Evolutionary conservation across 352 stramenopile species (phyloP).

Genomic region (Pythium myriotylum): DNA sequence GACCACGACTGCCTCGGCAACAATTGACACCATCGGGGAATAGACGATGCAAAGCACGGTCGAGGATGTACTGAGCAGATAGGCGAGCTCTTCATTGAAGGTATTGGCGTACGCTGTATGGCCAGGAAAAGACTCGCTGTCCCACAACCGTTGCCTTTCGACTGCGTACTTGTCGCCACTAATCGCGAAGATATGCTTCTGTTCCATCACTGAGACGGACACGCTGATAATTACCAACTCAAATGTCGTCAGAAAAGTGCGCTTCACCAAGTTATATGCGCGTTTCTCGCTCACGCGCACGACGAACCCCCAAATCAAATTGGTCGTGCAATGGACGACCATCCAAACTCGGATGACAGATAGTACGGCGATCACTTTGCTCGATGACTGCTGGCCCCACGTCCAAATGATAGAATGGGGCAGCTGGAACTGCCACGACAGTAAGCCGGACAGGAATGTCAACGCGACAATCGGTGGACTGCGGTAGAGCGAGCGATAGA

Average conservation of each 20-base stretch:
- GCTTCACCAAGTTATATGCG: constrained; percentile 44
- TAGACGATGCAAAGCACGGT: constrained; percentile 35
- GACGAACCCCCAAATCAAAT: constrained; percentile 41
- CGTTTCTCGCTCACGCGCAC: constrained; percentile 34
- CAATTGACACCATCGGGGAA: constrained; percentile 34
- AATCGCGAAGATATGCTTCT: constrained; percentile 30
- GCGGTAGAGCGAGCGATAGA: constrained; percentile 61
- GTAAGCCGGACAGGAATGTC: constrained; percentile 41
- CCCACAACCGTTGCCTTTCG: constrained; percentile 41
- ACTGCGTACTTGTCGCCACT: constrained; percentile 36
- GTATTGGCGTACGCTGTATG: constrained; percentile 41
- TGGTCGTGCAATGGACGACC: constrained; percentile 42
- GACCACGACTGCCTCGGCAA: constrained; percentile 35
- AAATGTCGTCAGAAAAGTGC: constrained; percentile 39
- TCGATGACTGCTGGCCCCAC: constrained; percentile 32
- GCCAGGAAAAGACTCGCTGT: constrained; percentile 35
- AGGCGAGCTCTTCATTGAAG: constrained; percentile 58
- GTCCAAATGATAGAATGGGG: constrained; percentile 52
- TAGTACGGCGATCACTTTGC: constrained; percentile 33
- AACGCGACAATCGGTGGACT: constrained; percentile 41
- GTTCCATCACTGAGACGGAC: constrained; percentile 33
- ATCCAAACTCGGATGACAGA: constrained; percentile 51
- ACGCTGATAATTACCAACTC: constrained; percentile 43
- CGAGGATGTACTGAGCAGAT: constrained; percentile 35
- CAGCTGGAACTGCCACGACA: constrained; percentile 56